phyloP scores from a whole-genome alignment of 225 moss, liverwort and hornwort genomes.

The Pleurozium schreberi region DNA sequence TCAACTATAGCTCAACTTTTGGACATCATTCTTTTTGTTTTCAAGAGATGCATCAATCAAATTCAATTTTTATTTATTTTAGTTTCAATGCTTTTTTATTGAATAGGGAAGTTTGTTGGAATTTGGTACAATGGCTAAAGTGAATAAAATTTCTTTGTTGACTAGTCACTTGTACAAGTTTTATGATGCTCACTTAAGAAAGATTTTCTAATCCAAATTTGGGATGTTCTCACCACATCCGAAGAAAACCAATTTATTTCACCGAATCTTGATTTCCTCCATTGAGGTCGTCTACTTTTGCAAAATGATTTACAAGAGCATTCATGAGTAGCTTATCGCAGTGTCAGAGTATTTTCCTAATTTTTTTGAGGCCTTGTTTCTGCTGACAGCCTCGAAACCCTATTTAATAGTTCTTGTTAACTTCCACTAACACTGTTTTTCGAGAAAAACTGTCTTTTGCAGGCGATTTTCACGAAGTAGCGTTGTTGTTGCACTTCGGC shows the following conservation, averaged over 20 bases:
- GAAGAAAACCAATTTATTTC: too few relatives aligned
- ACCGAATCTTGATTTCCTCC: too few relatives aligned
- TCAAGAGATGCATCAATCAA: not conserved
- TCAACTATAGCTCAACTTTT: not conserved
- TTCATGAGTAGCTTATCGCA: too few relatives aligned
- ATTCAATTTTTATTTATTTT: too few relatives aligned
- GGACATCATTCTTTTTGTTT: not conserved
- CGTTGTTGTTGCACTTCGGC: slow-evolving; percentile 14
- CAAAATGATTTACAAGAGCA: too few relatives aligned
- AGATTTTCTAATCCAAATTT: not conserved
- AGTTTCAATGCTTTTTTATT: too few relatives aligned
- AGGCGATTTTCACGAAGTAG: slow-evolving; percentile 30
- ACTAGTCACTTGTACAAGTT: not conserved
- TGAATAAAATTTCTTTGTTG: rapidly evolving
- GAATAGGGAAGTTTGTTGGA: not conserved
- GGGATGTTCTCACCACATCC: not conserved
- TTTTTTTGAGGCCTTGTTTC: not conserved
- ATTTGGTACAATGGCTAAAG: not conserved
- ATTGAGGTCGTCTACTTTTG: too few relatives aligned
- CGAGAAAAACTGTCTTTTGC: not conserved
- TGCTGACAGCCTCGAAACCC: not conserved
- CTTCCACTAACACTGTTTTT: not conserved
- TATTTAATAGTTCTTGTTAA: not conserved
- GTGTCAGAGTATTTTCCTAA: not conserved
- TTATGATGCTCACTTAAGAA: not conserved